Base-by-base conservation (phyloP, 495 filamentous ascomycete genomes). In the Xylaria acuta region DNA sequence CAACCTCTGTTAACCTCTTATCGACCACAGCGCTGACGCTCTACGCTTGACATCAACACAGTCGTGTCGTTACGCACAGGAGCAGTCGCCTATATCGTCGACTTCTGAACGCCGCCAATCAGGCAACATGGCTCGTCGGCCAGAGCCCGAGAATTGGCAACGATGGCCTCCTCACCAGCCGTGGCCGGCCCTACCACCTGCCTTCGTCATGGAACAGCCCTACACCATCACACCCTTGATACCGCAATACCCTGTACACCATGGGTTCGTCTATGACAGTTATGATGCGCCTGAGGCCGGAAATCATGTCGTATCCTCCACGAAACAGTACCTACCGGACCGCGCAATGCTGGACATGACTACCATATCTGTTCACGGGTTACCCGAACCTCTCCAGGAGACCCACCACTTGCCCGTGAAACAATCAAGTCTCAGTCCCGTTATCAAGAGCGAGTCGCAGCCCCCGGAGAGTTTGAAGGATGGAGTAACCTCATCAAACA, bases 101-200 rank as follows among this genome's bases (percentile, higher is more conserved):
- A 70, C 25, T 70, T 38, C 34, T 41, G n/a, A 43, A 58, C 45
- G 18, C 18, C 22, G n/a, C 36, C 43, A 54, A 40, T 71, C 22
- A 45, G 20, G 41, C 45, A 64, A 64, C 9, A 71, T 71, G 69
- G 36, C 59, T 51, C 69, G 69, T 56, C 70, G 43, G 30, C 63
- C 49, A n/a, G 63, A 78, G 16, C 74, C 76, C 43, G 69, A 78
- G 11, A 67, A 41, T 73, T 86, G 84, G 84, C 77, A 68, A 64
- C 79, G 82, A 67, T 86, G 84, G 84, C 73, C 81, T 73, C 79
- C 83, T 27, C 80, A 82, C 59, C 64, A 43, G 56, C 77, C 79
- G 34, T 75, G 82, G 58, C 74, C 76, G 8, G 62, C 72, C 18
- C 51, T 82, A 53, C 68, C 80, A 22, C 30, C 77, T 3, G 78